Evolutionary conservation across 1,284 basidiomycete genomes (phyloP), one percentile per base, ranked within the genome.

Genomic region (Malassezia brasiliensis): DNA sequence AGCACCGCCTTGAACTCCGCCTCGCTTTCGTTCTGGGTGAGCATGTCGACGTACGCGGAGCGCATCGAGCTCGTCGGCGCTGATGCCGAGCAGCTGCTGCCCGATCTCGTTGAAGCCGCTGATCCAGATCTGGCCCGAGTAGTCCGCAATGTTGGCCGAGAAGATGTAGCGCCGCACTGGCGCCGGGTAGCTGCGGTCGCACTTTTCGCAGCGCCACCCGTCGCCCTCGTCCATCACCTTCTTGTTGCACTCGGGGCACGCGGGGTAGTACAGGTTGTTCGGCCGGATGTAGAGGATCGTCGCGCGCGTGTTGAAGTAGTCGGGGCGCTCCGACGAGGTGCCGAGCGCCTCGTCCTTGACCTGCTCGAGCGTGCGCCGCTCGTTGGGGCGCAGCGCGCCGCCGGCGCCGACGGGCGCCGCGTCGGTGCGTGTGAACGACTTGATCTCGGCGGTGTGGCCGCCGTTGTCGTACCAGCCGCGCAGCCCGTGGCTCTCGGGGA

Each of bases 41-140:
- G 14, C 5, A 52, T 8, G 46, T 15, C 32, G 32, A 36, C 35
- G 17, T 52, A 84, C 87, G 79, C 81, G 86, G 58, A 90, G 78
- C 34, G 80, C 79, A 57, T 86, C 77, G 31, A 96, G 77, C 40
- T 93, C 85, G 68, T 90, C 83, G 14, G 90, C 94, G 17, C 82
- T 77, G 78, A 84, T 84, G 32, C 83, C 86, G 30, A 72, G 62
- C 62, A 98, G 83, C 19, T 79, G 78, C 56, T 83, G 76, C 2
- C 90, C 93, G 30, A 87, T 83, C 14, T 98, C 94, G 75, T 98
- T 96, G 80, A 98, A 98, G 1, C 88, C 90, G 56, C 87, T 87
- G 40, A 98, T 78, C 93, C 93, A 99, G 25, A 85, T 81, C 72
- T 90, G 87, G 19, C 84, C 85, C 14, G 88, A 86, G 77, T 85